Conservation (phyloP, 208 protist species). For the Angomonas deanei region DNA sequence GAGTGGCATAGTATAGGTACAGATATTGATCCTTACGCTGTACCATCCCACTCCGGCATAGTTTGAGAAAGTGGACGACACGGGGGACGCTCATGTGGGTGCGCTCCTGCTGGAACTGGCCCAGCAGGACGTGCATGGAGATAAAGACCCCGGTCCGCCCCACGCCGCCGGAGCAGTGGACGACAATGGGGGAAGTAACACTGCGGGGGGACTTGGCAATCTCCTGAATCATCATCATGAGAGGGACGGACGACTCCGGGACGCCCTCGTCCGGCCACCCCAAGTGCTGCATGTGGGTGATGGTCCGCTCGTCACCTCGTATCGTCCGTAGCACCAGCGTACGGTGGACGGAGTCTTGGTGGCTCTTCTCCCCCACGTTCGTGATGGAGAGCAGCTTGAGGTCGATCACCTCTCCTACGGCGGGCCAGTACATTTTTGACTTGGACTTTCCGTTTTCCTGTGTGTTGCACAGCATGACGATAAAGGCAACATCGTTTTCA, state of each 20-base stretch:
- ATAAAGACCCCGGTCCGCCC: slow-evolving; percentile 88
- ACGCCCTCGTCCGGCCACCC: slow-evolving; percentile 87
- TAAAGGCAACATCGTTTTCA: slow-evolving; percentile 67
- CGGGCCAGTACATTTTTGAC: slow-evolving; percentile 80
- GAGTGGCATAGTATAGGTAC: slow-evolving; percentile 65
- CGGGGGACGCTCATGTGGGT: slow-evolving; percentile 44
- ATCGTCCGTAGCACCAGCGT: slow-evolving; percentile 38
- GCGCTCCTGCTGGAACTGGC: slow-evolving; percentile 63
- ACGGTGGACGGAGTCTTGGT: slow-evolving; percentile 46
- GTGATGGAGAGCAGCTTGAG: slow-evolving; percentile 44
- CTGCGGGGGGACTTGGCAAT: slow-evolving; percentile 49
- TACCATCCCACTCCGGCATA: slow-evolving; percentile 78
- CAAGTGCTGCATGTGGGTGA: slow-evolving; percentile 80
- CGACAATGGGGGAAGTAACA: slow-evolving; percentile 52
- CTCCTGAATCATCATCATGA: slow-evolving; percentile 75
- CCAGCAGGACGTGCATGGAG: slow-evolving; percentile 63
- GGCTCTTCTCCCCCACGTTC: slow-evolving; percentile 31
- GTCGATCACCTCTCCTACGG: slow-evolving; percentile 28
- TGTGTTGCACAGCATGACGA: slow-evolving; percentile 79
- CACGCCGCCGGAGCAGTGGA: slow-evolving; percentile 86
- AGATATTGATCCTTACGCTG: slow-evolving; percentile 81
- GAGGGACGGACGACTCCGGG: slow-evolving; percentile 46
- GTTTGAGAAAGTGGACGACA: slow-evolving; percentile 61
- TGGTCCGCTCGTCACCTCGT: slow-evolving; percentile 41
- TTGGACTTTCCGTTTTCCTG: slow-evolving; percentile 73